A percentile compares a stretch with the other conserved stretches of the same genome.
phyloP scores from a whole-genome alignment of 2,329 filamentous ascomycete species.

The Talaromyces funiculosus region DNA sequence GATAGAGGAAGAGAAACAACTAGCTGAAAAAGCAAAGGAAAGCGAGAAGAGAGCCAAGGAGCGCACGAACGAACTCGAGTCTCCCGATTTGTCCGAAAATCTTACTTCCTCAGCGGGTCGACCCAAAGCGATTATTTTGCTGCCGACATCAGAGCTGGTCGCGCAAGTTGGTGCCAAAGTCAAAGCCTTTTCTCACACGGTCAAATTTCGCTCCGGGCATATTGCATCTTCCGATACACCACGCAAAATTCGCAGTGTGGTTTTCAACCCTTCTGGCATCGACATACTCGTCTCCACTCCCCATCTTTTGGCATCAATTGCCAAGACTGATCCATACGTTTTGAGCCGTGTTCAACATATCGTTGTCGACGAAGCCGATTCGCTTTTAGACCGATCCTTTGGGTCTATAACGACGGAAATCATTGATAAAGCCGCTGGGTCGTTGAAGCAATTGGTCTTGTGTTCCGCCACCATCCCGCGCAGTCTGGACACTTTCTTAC shows the following conservation, averaged over 20 bases:
- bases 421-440: conserved; percentile 73
- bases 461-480: conserved; percentile 95
- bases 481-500: conserved; percentile 79
- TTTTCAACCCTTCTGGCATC: conserved; percentile 75
- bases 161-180: conserved; percentile 75
- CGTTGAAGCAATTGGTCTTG: conserved; percentile 77
- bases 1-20: conserved; percentile 49
- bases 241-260: conserved; percentile 72
- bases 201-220: conserved; percentile 80
- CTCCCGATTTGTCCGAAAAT: conserved; percentile 50
- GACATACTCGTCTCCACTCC: conserved; percentile 85
- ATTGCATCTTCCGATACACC: conserved; percentile 73
- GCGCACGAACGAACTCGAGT: conserved; percentile 57
- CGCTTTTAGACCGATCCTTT: conserved; percentile 89
- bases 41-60: conserved; percentile 44
- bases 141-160: conserved; percentile 89
- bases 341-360: conserved; percentile 86
- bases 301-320: conserved; percentile 81
- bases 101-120: conserved; percentile 67
- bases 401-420: conserved; percentile 74
- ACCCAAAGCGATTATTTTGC: conserved; percentile 76
- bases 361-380: conserved; percentile 92
- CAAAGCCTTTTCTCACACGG: conserved; percentile 74
- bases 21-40: conserved; percentile 55
- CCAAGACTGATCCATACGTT: conserved; percentile 82